Conservation (phyloP, 225 moss, liverwort and hornwort genomes). For the Polytrichum formosum region DNA sequence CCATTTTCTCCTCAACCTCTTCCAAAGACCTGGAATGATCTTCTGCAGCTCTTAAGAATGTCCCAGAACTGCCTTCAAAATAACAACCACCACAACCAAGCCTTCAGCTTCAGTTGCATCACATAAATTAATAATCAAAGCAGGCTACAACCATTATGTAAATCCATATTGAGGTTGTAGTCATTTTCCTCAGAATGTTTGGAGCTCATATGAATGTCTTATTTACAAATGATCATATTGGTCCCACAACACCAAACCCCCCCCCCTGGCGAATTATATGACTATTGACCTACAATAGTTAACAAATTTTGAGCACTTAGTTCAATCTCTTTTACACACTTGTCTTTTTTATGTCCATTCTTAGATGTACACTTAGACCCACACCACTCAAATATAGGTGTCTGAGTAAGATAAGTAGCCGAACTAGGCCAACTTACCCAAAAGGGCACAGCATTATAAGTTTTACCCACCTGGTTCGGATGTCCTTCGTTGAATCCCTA, state of each 20-base stretch:
- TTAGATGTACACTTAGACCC: too few species aligned
- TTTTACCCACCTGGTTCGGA: conserved; percentile 85
- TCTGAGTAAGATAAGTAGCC: too few species aligned
- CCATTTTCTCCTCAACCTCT: conserved; percentile 85
- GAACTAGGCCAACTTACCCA: neutral
- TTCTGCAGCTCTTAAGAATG: conserved; percentile 69
- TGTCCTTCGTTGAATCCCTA: conserved; percentile 62
- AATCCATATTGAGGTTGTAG: neutral
- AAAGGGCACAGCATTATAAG: conserved; percentile 7
- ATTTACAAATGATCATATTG: too few species aligned
- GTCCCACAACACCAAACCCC: too few species aligned
- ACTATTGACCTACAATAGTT: neutral
- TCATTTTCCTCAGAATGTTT: too few species aligned
- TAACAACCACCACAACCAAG: conserved; percentile 18
- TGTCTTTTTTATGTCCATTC: too few species aligned
- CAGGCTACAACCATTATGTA: neutral
- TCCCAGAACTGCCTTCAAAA: conserved; percentile 82
- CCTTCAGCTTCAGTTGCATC: conserved; percentile 2
- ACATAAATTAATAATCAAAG: neutral
- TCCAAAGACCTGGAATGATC: conserved; percentile 63
- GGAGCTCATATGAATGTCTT: too few species aligned
- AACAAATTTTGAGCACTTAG: neutral
- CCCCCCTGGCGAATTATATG: neutral
- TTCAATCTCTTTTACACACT: too few species aligned
- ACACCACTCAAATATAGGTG: too few species aligned